Percentiles rank a stretch among this genome's conserved stretches.
These are phyloP conservation scores for Xylaria sp. DNA, from an alignment of 2,329 filamentous ascomycete genomes.

Conservation along the genomic window DNA sequence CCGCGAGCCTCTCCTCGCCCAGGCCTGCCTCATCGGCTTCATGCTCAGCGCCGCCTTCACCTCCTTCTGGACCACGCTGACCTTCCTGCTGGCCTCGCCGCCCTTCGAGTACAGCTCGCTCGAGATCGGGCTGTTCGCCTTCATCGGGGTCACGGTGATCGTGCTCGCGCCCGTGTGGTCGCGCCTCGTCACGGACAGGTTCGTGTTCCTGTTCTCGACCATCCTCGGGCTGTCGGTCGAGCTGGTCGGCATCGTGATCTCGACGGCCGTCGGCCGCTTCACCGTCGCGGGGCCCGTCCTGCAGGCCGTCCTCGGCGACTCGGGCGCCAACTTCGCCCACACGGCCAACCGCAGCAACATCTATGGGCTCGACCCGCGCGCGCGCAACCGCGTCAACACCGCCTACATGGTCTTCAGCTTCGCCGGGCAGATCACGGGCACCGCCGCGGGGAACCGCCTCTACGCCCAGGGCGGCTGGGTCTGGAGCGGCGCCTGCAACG, in stretches of 20 bases:
- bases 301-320: constrained; percentile 70
- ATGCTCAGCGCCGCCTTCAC: constrained; percentile 61
- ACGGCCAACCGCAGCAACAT: constrained; percentile 74
- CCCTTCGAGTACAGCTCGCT: constrained; percentile 71
- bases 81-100: constrained; percentile 71
- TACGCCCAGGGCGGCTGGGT: constrained; percentile 56
- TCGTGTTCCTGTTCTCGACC: constrained; percentile 69
- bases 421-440: constrained; percentile 73
- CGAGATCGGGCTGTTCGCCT: constrained; percentile 75
- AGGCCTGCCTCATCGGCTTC: constrained; percentile 53
- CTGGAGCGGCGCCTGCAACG: constrained; percentile 48
- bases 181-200: constrained; percentile 68
- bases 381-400: constrained; percentile 76
- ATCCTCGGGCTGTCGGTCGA: constrained; percentile 62
- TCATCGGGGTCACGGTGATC: constrained; percentile 75
- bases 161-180: constrained; percentile 70
- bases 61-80: constrained; percentile 72
- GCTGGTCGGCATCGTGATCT: constrained; percentile 64
- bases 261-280: constrained; percentile 68
- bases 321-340: constrained; percentile 73
- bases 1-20: constrained; percentile 63
- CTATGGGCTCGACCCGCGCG: constrained; percentile 70
- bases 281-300: constrained; percentile 73
- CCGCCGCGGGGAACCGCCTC: constrained; percentile 58
- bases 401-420: constrained; percentile 80